Evolutionary conservation across 2,329 filamentous ascomycete genomes (phyloP).

Genomic region (Teratosphaeria zuluensis): DNA sequence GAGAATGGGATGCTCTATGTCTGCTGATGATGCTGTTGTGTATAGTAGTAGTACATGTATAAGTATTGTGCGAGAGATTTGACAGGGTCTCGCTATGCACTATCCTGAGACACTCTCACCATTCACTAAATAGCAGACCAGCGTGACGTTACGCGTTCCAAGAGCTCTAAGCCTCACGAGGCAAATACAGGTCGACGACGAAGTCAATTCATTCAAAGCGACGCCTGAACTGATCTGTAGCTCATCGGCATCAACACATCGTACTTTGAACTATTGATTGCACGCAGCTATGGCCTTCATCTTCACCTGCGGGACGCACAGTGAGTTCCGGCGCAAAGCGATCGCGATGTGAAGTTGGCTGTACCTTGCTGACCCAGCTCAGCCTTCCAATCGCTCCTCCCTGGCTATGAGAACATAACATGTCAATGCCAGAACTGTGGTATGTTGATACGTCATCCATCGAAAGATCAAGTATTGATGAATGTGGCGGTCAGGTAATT

Average conservation of each 20-base stretch:
- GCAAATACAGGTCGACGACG: not conserved
- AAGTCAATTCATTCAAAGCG: no score
- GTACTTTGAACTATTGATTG: not conserved
- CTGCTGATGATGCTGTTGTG: no score
- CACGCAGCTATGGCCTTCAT: slow-evolving; percentile 28
- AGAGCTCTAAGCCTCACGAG: not conserved
- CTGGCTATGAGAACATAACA: slow-evolving; percentile 40
- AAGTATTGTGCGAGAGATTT: no score
- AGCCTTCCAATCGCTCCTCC: slow-evolving; percentile 38
- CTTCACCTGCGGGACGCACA: slow-evolving; percentile 43
- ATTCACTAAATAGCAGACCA: not conserved
- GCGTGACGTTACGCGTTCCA: not conserved
- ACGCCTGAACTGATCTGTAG: no score
- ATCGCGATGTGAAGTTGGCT: not conserved
- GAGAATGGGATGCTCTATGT: no score
- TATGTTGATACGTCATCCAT: no score
- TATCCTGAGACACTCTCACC: not conserved
- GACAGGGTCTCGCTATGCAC: not conserved
- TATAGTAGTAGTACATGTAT: no score
- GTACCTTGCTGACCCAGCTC: not conserved
- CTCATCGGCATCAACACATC: not conserved
- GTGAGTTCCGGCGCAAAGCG: slow-evolving; percentile 19
- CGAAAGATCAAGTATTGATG: not conserved
- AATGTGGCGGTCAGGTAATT: slow-evolving; percentile 25
- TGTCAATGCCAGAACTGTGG: slow-evolving; percentile 45